Conservation (phyloP, 495 filamentous ascomycete genomes). For the Hypoxylon crocopeplum region DNA sequence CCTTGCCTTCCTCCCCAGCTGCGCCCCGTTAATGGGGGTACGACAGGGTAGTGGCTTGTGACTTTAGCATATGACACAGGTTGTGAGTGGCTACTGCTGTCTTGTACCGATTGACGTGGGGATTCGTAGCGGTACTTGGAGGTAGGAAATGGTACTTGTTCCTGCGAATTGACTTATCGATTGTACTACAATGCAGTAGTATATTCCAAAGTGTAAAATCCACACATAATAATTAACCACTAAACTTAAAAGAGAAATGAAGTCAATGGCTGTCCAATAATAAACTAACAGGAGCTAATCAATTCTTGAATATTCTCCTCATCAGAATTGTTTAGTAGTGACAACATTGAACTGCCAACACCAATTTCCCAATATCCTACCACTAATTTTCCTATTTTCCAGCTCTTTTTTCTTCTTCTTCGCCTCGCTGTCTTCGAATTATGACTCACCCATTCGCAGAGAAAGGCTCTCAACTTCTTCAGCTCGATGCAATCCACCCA, state of each 20-base stretch:
- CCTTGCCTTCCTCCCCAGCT: conserved; percentile 5
- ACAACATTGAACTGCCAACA: no score
- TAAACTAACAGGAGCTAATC: not conserved
- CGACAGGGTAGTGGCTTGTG: conserved; percentile 30
- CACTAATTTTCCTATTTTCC: not conserved
- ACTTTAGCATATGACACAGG: conserved; percentile 39
- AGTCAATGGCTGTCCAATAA: conserved; percentile 1
- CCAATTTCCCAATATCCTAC: not conserved
- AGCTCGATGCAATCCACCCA: conserved; percentile 35
- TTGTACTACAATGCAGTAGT: no score
- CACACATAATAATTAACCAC: not conserved
- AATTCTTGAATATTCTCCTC: conserved; percentile 3
- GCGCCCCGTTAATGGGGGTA: conserved; percentile 22
- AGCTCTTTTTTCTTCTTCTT: conserved; percentile 25
- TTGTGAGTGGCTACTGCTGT: conserved; percentile 21
- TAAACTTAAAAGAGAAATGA: conserved; percentile 14
- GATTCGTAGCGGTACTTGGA: conserved; percentile 25
- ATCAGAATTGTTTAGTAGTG: no score
- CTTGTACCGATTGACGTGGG: conserved; percentile 25
- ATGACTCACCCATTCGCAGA: conserved; percentile 28
- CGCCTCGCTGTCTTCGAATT: conserved; percentile 23
- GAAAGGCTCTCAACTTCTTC: conserved; percentile 22
- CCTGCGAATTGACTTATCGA: conserved; percentile 9
- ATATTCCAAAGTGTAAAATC: not conserved
- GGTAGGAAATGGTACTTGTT: conserved; percentile 7